Evolutionary conservation across 2,329 filamentous ascomycete genomes (phyloP).

Genomic region (Cladosporium sp.): DNA sequence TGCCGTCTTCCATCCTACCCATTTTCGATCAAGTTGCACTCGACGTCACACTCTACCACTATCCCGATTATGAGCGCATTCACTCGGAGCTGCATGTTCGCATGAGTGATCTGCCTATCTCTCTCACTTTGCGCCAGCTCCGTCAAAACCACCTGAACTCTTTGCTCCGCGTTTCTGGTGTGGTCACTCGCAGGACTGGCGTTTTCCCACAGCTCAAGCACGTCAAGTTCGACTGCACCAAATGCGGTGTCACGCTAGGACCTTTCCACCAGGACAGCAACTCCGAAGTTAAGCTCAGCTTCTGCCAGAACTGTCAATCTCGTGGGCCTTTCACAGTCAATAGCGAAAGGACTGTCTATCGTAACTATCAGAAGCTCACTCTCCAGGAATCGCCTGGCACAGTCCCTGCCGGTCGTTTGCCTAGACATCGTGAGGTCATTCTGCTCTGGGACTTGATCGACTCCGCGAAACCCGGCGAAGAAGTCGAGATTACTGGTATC

Average conservation of each 20-base stretch:
- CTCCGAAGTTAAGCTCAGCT: conserved; percentile 91
- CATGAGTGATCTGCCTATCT: conserved; percentile 88
- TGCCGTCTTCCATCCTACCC: conserved; percentile 89
- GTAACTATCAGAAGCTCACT: conserved; percentile 97
- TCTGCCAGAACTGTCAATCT: conserved; percentile 94
- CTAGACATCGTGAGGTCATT: conserved; percentile 89
- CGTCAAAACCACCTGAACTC: conserved; percentile 96
- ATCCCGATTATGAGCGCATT: conserved; percentile 95
- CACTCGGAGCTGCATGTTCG: conserved; percentile 97
- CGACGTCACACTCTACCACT: conserved; percentile 92
- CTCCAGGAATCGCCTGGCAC: conserved; percentile 96
- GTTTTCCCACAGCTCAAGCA: conserved; percentile 98
- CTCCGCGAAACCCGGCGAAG: conserved; percentile 92
- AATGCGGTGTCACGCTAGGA: conserved; percentile 85
- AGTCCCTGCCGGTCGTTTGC: conserved; percentile 89
- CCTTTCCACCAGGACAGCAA: conserved; percentile 98
- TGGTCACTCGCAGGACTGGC: conserved; percentile 88
- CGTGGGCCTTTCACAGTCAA: conserved; percentile 93
- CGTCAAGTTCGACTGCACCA: conserved; percentile 94
- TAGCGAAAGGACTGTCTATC: conserved; percentile 95
- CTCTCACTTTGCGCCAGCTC: conserved; percentile 91
- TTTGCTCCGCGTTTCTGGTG: conserved; percentile 86
- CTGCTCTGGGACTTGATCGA: conserved; percentile 97
- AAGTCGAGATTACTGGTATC: conserved; percentile 93
- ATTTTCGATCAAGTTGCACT: conserved; percentile 96